Evolutionary conservation across 352 stramenopile genomes (phyloP), one percentile per base, ranked within the genome.

Genomic region (Globisporangium heterothallicum): DNA sequence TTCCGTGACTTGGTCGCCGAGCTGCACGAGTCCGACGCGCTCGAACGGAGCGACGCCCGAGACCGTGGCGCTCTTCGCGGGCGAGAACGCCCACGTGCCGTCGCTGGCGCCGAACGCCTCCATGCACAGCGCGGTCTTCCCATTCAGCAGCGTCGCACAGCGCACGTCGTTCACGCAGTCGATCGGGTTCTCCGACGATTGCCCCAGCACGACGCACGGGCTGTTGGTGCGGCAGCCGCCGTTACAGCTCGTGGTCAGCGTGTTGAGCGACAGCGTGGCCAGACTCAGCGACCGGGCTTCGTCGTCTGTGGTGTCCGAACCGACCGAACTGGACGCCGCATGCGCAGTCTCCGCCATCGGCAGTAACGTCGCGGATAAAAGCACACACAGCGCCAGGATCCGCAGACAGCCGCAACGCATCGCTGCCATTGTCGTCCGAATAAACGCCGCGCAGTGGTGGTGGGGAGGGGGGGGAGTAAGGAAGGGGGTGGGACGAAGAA

Each of bases 91-190:
- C 79, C 79, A 90, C 48, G 61, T 54, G 19, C 30, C 58, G 19
- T 62, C 54, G 34, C 42, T 56, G 6, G 58, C 68, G 26, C 36
- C 45, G 57, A 90, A 90, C 21, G 76, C 61, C 36, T 82, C 63
- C 45, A 88, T 67, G 49, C 79, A 90, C 24, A 88, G 61, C 34
- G 76, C 76, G 24, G 79, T 72, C 56, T 78, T 72, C 22, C 79
- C 79, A 29, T 54, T 88, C n/a, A 67, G 81, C 36, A 90, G 64
- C 48, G 72, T 86, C 40, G 76, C 62, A 58, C 79, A 90, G 43
- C 68, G 73, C 49, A 66, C 79, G 57, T 90, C 71, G 64, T 84
- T 88, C 40, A 88, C 73, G 47, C 79, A 90, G 65, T 88, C 70
- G 64, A 90, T 86, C 38, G 53, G 46, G 49, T 78, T 83, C 16